Evolutionary conservation across 345 rosid genomes (phyloP), one percentile per base, ranked within the genome.

Genomic region (Xanthoceras sorbifolium): DNA sequence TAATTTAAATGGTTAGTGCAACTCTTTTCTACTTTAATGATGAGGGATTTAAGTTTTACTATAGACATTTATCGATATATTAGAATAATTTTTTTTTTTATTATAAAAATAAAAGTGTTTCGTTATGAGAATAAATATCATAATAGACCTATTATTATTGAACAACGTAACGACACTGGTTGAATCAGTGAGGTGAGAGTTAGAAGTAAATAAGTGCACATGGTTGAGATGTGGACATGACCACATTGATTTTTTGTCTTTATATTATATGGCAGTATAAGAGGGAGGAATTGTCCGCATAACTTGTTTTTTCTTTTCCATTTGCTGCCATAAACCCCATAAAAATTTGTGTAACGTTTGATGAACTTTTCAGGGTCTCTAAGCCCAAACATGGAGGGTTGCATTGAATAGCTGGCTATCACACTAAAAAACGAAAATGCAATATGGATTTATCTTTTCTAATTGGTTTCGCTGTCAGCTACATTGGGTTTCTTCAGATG

Each of bases 361-460:
- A 29, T 29, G 14, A 57, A 63, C 80, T 78, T 85, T 80, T 62
- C 78, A 71, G 75, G 76, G 29, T 79, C 80, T 70, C 62, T 79
- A 2, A 12, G 17, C 46, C 80, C 34, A 64, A 60, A 64, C 17
- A 69, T 44, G 18, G 11, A 9, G 10, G 20, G 4, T 50, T 50
- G 57, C 57, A 73, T 1, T 1, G 4, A 46, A 22, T 17, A 57
- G 83, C 86, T 82, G 84, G 80, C 82, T 22, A 22, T 40, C 54
- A 73, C 87, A 80, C 83, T 64, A 82, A 31, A 82, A 74, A 74
- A 81, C 82, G 75, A 74, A 32, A 69, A 72, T 59, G 69, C 18
- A 36, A 74, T 78, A 55, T 72, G 82, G 72, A 73, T 8, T 75
- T 61, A 12, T 66, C 63, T 50, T 25, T 59, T 31, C 1, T 59